Percentiles rank a stretch among this genome's conserved stretches.
phyloP scores from a whole-genome alignment of 2,329 filamentous ascomycete species.

The Colletotrichum sp. region DNA sequence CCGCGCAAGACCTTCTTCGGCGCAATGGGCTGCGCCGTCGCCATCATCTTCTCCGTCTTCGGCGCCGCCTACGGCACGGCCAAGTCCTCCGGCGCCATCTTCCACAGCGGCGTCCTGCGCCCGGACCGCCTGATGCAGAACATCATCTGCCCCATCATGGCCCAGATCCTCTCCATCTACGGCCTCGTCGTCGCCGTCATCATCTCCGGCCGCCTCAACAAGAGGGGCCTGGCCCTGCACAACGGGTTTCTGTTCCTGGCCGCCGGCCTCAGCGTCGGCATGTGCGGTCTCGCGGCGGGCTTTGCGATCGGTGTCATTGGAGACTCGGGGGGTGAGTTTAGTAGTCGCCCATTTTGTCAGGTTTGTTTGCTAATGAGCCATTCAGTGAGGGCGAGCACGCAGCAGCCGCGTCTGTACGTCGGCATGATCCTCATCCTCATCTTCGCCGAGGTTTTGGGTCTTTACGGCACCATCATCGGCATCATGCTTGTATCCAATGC shows the following conservation, averaged over 20 bases:
- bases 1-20: conserved; percentile 43
- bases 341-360: neutral
- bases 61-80: conserved; percentile 51
- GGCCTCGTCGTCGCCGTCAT: conserved; percentile 50
- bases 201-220: conserved; percentile 41
- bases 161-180: conserved; percentile 53
- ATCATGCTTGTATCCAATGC: conserved; percentile 51
- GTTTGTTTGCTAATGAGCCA: neutral
- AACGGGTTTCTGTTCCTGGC: conserved; percentile 49
- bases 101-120: conserved; percentile 46
- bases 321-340: conserved; percentile 45
- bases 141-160: conserved; percentile 52
- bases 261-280: conserved; percentile 46
- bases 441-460: conserved; percentile 49
- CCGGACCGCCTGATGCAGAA: conserved; percentile 51
- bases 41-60: conserved; percentile 59
- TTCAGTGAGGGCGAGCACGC: conserved; percentile 48
- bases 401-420: conserved; percentile 51
- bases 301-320: conserved; percentile 53
- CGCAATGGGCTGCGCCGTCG: conserved; percentile 43
- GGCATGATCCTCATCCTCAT: conserved; percentile 55
- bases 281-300: conserved; percentile 50
- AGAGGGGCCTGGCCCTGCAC: conserved; percentile 47
- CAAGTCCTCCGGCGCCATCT: conserved; percentile 48
- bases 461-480: conserved; percentile 52